phyloP scores from a whole-genome alignment of 768 basidiomycete genomes.

The Pholiota microspora region DNA sequence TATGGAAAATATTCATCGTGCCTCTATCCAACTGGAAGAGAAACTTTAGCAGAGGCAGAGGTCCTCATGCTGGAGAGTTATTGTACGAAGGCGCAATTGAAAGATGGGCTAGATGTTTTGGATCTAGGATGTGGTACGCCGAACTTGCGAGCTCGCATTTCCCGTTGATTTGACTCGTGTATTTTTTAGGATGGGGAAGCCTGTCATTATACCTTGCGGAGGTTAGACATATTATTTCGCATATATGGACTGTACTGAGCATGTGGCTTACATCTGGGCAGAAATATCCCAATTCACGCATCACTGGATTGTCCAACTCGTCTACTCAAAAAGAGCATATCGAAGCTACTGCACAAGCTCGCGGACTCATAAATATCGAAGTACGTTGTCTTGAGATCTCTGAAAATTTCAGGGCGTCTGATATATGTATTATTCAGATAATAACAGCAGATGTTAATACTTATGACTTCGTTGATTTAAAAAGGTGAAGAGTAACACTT shows the following conservation, averaged over 20 bases:
- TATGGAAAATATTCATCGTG: conserved; percentile 68
- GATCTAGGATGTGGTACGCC: conserved; percentile 65
- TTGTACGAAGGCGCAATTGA: conserved; percentile 60
- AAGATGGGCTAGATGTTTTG: conserved; percentile 59
- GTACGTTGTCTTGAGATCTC: conserved; percentile 30
- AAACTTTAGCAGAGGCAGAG: conserved; percentile 64
- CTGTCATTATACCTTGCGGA: conserved; percentile 63
- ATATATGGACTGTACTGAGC: neutral
- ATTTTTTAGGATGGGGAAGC: conserved; percentile 61
- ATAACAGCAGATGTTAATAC: conserved; percentile 70
- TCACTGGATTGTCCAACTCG: conserved; percentile 68
- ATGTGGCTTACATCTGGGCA: conserved; percentile 20
- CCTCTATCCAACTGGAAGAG: conserved; percentile 57
- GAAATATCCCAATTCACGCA: conserved; percentile 66
- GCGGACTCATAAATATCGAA: conserved; percentile 52
- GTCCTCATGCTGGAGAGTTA: conserved; percentile 65
- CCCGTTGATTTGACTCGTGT: too few species aligned
- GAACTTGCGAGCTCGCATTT: too few species aligned
- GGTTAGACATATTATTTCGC: conserved; percentile 31
- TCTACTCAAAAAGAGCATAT: conserved; percentile 66
- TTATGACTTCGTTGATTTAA: conserved; percentile 51
- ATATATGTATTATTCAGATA: conserved; percentile 47
- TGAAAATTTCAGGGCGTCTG: too few species aligned
- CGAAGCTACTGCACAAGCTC: conserved; percentile 44
- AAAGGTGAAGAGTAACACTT: conserved; percentile 31